Base-by-base conservation (phyloP, 2,329 filamentous ascomycete species). In the Cucurbitaria berberidis region DNA sequence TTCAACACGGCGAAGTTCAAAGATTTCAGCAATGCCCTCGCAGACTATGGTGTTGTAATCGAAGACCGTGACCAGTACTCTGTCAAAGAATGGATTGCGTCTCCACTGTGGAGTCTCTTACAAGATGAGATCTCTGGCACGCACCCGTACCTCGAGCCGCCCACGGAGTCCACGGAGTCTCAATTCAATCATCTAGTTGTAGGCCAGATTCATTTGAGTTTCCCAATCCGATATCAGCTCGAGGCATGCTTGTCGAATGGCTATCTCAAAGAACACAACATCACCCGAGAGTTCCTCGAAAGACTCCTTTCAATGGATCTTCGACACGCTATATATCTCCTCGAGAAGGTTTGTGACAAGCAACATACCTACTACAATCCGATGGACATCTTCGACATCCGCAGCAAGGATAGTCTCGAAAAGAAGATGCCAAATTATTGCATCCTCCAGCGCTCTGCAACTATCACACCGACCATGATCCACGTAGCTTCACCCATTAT, bases 161-260 rank as follows among this genome's bases (percentile, higher is more conserved):
- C 18, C 35, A 45, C 2, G 32, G 13, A 18, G 32, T 27, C 49
- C 2, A 53, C 49, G 11, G 26, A 19, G 7, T 62, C 66, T 3
- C 48, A 45, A 5, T 64, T 71, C 27, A 57, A 69, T 8, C 65
- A 74, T 19, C 71, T 79, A 2, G 57, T 78, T 19, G 51, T 55
- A n/a, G 44, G 51, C 16, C 63, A 63, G 11, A 42, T 69, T 9
- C 60, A 68, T 32, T 51, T 60, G 60, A 75, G 48, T 0, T 97
- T 92, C 56, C 77, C 86, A 0, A 84, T 96, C 1, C 84, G 91
- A 15, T 99, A 98, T 68, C 92, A 96, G 70, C 83, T 99, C 0
- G 93, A 99, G 72, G 93, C 91, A 0, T 98, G 93, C 69, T 82
- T 98, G n/a, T 96, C 93, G 0, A 85, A 89, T 24, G 86, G 87